Conservation (phyloP, 1,284 basidiomycete species). For the Puccinia hordei region DNA sequence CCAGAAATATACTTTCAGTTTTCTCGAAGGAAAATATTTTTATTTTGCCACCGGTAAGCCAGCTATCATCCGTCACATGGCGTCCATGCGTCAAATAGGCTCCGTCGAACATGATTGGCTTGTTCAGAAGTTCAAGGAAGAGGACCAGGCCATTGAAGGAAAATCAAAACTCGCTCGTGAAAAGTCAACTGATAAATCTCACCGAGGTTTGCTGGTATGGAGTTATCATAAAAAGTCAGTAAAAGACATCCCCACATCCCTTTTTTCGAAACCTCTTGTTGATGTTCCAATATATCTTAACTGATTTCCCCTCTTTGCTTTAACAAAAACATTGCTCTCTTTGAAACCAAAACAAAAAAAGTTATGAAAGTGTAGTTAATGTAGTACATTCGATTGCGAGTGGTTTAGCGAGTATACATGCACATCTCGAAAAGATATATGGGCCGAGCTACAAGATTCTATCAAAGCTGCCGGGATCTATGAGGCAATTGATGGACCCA, state of each 20-base stretch:
- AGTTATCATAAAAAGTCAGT: slow-evolving; percentile 40
- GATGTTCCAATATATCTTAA: too few relatives aligned
- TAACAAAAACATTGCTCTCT: not conserved
- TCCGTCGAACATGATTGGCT: slow-evolving; percentile 38
- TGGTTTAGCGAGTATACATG: slow-evolving; percentile 22
- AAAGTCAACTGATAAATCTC: slow-evolving; percentile 15
- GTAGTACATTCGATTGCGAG: slow-evolving; percentile 35
- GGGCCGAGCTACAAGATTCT: slow-evolving; percentile 27
- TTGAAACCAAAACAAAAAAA: not conserved
- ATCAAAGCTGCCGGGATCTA: slow-evolving; percentile 20
- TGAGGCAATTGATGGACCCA: slow-evolving; percentile 3
- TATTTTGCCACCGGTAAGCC: slow-evolving; percentile 38
- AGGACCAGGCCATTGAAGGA: not conserved
- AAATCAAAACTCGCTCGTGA: not conserved
- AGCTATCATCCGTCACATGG: slow-evolving; percentile 13
- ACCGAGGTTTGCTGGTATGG: slow-evolving; percentile 25
- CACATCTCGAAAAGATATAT: slow-evolving; percentile 32
- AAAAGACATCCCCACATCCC: not conserved
- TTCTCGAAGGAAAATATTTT: slow-evolving; percentile 22
- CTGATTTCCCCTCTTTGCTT: not conserved
- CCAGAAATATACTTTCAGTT: slow-evolving; percentile 18
- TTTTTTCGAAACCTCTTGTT: not conserved
- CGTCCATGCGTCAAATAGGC: slow-evolving; percentile 22
- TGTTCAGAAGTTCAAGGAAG: slow-evolving; percentile 12
- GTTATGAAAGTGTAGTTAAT: slow-evolving; percentile 43